These are phyloP conservation scores for Termitomyces sp. DNA, from an alignment of 768 basidiomycete genomes.

Conservation along the genomic window DNA sequence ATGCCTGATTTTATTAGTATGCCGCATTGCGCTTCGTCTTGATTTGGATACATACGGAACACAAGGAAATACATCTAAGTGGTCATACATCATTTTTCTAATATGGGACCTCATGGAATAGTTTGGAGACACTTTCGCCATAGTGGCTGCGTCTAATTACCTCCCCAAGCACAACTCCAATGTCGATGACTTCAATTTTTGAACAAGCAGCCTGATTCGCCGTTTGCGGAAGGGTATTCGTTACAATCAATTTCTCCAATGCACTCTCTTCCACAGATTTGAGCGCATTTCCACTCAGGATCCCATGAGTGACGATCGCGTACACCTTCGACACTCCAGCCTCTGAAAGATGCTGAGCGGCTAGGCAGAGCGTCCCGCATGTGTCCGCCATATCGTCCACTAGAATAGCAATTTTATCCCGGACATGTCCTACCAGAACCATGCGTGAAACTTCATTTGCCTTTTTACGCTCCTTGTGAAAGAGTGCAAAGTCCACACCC, in stretches of 20 bases:
- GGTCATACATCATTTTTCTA: conserved; percentile 28
- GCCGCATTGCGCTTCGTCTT: conserved; percentile 6
- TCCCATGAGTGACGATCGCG: conserved; percentile 95
- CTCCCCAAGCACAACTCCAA: conserved; percentile 92
- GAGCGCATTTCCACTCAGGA: conserved; percentile 87
- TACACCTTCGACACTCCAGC: conserved; percentile 83
- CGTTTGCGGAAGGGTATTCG: conserved; percentile 93
- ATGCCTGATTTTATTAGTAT: conserved; percentile 9
- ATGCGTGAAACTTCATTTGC: conserved; percentile 93
- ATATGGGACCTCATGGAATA: conserved; percentile 88
- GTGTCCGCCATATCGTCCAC: conserved; percentile 99
- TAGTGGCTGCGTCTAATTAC: conserved; percentile 95
- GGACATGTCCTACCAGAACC: conserved; percentile 93
- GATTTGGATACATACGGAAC: conserved; percentile 11
- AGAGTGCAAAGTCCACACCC: conserved; percentile 95
- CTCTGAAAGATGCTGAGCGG: conserved; percentile 83
- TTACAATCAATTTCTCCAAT: conserved; percentile 93
- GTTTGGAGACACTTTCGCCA: conserved; percentile 88
- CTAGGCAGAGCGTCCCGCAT: conserved; percentile 90
- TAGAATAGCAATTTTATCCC: conserved; percentile 88
- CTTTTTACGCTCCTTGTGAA: conserved; percentile 99
- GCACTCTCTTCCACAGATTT: conserved; percentile 63
- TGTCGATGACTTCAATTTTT: conserved; percentile 92
- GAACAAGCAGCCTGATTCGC: conserved; percentile 65
- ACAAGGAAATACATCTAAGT: not conserved